Conservation (phyloP, 2,329 filamentous ascomycete genomes). For the Teratosphaeriaceae sp. region DNA sequence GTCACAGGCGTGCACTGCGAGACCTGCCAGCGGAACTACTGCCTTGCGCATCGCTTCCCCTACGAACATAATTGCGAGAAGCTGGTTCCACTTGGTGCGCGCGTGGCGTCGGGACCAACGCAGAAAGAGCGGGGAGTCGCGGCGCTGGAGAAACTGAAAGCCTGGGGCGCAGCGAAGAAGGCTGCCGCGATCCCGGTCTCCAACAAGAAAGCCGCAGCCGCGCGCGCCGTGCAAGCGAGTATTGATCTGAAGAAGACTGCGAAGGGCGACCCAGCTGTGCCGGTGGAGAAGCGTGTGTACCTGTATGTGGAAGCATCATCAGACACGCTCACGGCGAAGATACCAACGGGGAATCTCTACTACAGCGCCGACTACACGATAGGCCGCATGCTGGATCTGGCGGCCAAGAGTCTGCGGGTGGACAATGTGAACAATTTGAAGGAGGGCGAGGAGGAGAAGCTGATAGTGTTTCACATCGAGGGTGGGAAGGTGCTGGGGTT, state of each 20-base stretch:
- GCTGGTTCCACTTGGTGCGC: constrained; percentile 54
- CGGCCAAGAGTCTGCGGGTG: constrained; percentile 69
- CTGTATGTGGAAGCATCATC: constrained; percentile 85
- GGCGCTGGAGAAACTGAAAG: constrained; percentile 69
- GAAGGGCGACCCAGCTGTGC: constrained; percentile 80
- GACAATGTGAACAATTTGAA: constrained; percentile 78
- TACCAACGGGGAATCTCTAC: constrained; percentile 55
- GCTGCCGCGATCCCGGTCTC: constrained; percentile 40
- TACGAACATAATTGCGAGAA: constrained; percentile 83
- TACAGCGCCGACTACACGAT: constrained; percentile 72
- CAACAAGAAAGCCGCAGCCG: constrained; percentile 51
- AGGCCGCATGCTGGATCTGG: constrained; percentile 71
- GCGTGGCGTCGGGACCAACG: constrained; percentile 36
- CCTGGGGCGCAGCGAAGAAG: constrained; percentile 70
- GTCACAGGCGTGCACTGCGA: constrained; percentile 65
- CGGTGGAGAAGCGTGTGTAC: constrained; percentile 80
- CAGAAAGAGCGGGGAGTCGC: constrained; percentile 59
- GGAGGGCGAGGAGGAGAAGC: constrained; percentile 66
- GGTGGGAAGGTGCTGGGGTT: constrained; percentile 82
- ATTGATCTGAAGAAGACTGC: constrained; percentile 78
- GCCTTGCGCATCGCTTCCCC: constrained; percentile 66
- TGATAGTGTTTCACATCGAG: constrained; percentile 90
- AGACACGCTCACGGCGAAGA: constrained; percentile 75
- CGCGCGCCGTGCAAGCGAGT: constrained; percentile 60
- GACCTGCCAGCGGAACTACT: constrained; percentile 67